Conservation (phyloP, 768 basidiomycete genomes). For the Obba rivulosa region DNA sequence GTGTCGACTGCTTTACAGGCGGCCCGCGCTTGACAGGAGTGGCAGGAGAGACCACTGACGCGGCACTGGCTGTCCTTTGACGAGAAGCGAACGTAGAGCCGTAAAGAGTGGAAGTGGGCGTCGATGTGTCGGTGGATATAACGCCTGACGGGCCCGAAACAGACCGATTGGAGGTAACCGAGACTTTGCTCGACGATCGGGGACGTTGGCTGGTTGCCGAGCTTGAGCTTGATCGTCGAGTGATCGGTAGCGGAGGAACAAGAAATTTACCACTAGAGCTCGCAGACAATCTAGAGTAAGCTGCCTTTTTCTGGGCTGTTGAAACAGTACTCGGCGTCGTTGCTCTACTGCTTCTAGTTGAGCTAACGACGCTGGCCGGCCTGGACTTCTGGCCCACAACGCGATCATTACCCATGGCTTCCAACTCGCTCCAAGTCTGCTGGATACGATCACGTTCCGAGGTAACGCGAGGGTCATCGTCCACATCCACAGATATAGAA, state of each 20-base stretch:
- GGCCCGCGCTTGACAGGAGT: conserved; percentile 26
- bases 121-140: conserved; percentile 20
- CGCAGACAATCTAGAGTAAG: conserved; percentile 36
- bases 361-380: conserved; percentile 60
- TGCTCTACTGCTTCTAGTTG: conserved; percentile 51
- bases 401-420: conserved; percentile 74
- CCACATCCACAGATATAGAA: conserved; percentile 34
- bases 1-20: conserved; percentile 26
- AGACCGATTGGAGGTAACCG: conserved; percentile 54
- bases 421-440: conserved; percentile 77
- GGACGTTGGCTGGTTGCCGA: conserved; percentile 29
- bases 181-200: conserved; percentile 57
- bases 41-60: conserved; percentile 33
- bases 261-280: conserved; percentile 37
- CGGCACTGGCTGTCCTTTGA: conserved; percentile 69
- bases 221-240: conserved; percentile 48
- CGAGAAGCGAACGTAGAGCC: conserved; percentile 78
- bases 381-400: conserved; percentile 58
- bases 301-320: conserved; percentile 24
- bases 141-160: conserved; percentile 64
- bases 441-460: conserved; percentile 60
- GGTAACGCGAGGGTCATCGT: conserved; percentile 55
- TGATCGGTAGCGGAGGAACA: conserved; percentile 37
- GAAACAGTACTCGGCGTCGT: conserved; percentile 29
- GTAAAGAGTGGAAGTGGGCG: conserved; percentile 26